A percentile compares a stretch with the other conserved stretches of the same genome.
phyloP scores from a whole-genome alignment of 2,329 filamentous ascomycete genomes.

The Hypoxylon sp. region DNA sequence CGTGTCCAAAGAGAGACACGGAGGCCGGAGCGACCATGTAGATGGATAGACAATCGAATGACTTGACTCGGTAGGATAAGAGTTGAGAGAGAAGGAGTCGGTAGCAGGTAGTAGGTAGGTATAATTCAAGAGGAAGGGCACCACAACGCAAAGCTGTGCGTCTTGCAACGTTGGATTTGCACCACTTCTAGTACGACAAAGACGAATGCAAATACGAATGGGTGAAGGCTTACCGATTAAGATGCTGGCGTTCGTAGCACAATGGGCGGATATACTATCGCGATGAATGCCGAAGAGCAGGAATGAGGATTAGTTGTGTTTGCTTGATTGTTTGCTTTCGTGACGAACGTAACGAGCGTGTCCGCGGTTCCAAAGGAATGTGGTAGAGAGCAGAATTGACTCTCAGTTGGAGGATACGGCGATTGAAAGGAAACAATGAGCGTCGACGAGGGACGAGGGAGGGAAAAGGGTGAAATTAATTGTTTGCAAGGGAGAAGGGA shows the following conservation, averaged over 20 bases:
- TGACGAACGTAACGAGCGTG: constrained; percentile 37
- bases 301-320: constrained; percentile 27
- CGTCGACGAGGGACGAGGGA: constrained; percentile 30
- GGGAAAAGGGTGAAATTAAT: constrained; percentile 32
- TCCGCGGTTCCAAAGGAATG: constrained; percentile 58
- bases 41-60: background rate
- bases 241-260: constrained; percentile 3
- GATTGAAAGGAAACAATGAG: constrained; percentile 39
- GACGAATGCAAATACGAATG: constrained; percentile 7
- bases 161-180: constrained; percentile 7
- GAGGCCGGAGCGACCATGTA: background rate
- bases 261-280: constrained; percentile 9
- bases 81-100: background rate
- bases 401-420: constrained; percentile 60
- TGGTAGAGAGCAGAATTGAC: constrained; percentile 58
- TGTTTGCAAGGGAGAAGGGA: constrained; percentile 26
- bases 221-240: constrained; percentile 28
- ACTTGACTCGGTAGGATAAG: background rate
- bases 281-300: constrained; percentile 21
- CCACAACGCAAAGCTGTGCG: constrained; percentile 4
- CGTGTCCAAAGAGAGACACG: background rate
- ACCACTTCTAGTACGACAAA: background rate
- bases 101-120: background rate
- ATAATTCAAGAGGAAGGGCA: background rate
- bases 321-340: constrained; percentile 26